These are phyloP conservation scores for Saprolegnia parasitica DNA, from an alignment of 352 stramenopile genomes.

Conservation along the genomic window DNA sequence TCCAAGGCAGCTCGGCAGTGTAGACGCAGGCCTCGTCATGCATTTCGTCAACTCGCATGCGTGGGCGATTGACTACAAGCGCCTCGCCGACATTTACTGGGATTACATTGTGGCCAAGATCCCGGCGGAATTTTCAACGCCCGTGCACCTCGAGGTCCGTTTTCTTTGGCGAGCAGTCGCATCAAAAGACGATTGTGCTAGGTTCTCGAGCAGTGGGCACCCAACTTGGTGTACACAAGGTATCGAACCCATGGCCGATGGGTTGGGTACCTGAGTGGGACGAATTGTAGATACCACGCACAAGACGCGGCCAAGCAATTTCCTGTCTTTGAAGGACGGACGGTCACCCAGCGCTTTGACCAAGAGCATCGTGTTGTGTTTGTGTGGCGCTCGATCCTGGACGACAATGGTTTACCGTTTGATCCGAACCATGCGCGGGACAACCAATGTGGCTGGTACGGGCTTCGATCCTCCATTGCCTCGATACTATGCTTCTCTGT, in stretches of 20 bases:
- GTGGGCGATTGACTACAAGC: not conserved
- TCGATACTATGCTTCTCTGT: too few relatives aligned
- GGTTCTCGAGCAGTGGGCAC: not conserved
- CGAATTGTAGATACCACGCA: not conserved
- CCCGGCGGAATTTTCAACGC: not conserved
- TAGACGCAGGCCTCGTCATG: not conserved
- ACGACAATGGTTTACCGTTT: not conserved
- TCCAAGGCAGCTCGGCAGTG: not conserved
- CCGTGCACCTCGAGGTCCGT: conserved; percentile 1
- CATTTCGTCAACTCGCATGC: not conserved
- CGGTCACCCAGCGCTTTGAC: not conserved
- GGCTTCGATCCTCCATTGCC: not conserved
- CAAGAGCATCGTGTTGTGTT: not conserved
- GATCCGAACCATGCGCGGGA: not conserved
- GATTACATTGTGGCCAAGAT: not conserved
- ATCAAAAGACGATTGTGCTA: not conserved
- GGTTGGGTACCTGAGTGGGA: too few relatives aligned
- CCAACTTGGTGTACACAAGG: conserved; percentile 7
- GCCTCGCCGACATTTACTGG: not conserved
- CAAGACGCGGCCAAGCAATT: not conserved
- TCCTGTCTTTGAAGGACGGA: not conserved
- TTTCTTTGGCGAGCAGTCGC: not conserved
- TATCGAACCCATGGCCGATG: not conserved
- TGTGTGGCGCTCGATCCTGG: conserved; percentile 6
- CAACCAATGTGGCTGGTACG: not conserved